Conservation (phyloP, 2,329 filamentous ascomycete genomes). For the Fusarium foetens region DNA sequence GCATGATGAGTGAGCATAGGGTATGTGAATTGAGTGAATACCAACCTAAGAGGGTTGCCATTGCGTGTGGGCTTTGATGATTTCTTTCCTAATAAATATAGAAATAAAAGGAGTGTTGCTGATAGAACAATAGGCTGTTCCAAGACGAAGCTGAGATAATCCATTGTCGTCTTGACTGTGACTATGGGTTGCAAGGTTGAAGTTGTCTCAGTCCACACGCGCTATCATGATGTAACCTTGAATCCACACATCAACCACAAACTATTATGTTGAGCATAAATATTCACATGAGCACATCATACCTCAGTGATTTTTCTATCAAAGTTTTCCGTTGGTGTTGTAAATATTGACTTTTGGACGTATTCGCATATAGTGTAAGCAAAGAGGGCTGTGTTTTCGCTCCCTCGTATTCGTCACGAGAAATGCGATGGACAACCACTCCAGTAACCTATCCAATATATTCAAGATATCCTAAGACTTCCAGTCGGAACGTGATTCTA, state of each 20-base stretch:
- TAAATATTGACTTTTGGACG: background rate
- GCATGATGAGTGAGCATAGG: background rate
- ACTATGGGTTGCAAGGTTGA: conserved; percentile 2
- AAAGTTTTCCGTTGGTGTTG: background rate
- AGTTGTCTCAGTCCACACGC: conserved; percentile 6
- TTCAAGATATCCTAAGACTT: background rate
- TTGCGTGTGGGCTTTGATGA: conserved; percentile 30
- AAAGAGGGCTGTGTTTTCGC: background rate
- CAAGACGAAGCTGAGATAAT: conserved; percentile 23
- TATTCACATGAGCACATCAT: background rate
- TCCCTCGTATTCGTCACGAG: conserved; percentile 24
- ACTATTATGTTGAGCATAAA: background rate
- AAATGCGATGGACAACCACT: background rate
- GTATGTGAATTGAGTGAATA: background rate
- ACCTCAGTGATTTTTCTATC: background rate
- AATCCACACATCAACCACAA: background rate
- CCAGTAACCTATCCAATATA: background rate
- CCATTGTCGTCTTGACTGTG: conserved; percentile 12
- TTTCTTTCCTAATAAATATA: conserved; percentile 12
- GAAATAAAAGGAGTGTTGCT: background rate
- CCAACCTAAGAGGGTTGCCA: conserved; percentile 32
- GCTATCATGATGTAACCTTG: conserved; percentile 22
- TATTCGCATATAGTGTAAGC: background rate
- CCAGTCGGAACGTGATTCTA: background rate
- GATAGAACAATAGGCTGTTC: background rate